Conservation (phyloP, 495 filamentous ascomycete genomes). For the Clohesyomyces aquaticus region DNA sequence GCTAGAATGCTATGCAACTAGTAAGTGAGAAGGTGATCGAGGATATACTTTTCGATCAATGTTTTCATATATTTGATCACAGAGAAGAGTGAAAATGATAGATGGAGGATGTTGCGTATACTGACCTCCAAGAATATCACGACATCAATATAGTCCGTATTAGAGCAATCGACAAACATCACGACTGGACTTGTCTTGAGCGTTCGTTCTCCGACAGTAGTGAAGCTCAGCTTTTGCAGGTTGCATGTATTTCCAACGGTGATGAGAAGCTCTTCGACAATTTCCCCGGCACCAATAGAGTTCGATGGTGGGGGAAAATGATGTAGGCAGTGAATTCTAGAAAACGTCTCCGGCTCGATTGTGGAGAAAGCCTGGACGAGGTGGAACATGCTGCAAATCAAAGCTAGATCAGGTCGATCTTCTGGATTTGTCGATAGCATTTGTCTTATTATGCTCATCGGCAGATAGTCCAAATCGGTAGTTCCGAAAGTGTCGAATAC, state of each 20-base stretch:
- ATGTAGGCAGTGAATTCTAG: neutral
- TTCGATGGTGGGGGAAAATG: too few species aligned
- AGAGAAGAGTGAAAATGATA: neutral
- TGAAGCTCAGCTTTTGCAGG: neutral
- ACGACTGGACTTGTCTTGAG: neutral
- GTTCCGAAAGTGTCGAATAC: neutral
- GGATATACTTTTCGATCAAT: too few species aligned
- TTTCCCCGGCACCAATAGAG: neutral
- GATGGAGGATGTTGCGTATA: neutral
- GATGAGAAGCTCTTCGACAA: neutral
- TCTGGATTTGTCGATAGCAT: neutral
- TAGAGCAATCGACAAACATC: neutral
- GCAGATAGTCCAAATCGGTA: neutral
- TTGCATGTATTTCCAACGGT: neutral
- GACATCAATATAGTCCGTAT: neutral
- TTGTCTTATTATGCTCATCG: neutral
- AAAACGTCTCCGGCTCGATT: constrained; percentile 1
- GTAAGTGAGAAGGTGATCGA: too few species aligned
- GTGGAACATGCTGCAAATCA: neutral
- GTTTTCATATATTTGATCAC: too few species aligned
- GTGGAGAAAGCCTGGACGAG: neutral
- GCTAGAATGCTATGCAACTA: neutral
- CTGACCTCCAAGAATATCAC: neutral
- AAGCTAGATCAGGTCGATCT: neutral
- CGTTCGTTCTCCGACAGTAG: neutral